Evolutionary conservation across 2,329 filamentous ascomycete species (phyloP).

Genomic region (Calonectria hongkongensis): DNA sequence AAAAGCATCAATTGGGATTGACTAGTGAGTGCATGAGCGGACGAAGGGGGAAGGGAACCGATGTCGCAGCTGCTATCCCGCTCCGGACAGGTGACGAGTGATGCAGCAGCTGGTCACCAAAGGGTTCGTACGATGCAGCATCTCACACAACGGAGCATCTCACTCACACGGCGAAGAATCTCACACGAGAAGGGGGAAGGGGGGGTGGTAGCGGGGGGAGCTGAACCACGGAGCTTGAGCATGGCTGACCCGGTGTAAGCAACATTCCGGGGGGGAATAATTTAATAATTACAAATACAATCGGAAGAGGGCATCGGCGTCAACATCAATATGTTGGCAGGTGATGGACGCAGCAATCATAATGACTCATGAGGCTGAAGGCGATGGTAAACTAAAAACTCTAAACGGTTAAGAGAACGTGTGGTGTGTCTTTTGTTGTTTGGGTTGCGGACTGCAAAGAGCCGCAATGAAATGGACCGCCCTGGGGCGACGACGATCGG

Average conservation of each 20-base stretch:
- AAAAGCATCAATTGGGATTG: background rate
- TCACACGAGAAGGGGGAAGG: no score
- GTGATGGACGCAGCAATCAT: background rate
- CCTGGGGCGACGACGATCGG: background rate
- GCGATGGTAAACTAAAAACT: background rate
- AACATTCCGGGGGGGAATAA: background rate
- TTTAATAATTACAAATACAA: background rate
- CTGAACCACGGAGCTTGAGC: no score
- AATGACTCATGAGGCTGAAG: constrained; percentile 16
- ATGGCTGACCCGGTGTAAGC: background rate
- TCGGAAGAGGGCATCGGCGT: background rate
- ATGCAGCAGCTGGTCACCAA: no score
- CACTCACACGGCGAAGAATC: no score
- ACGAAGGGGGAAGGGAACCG: background rate
- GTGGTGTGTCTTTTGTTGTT: no score
- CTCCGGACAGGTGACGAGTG: no score
- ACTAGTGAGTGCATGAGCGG: background rate
- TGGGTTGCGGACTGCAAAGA: background rate
- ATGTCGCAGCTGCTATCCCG: no score
- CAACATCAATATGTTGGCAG: background rate
- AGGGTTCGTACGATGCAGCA: no score
- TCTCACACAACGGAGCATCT: no score
- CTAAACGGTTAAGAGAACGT: background rate
- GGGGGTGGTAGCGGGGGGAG: no score
- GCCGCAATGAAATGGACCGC: constrained; percentile 10